A percentile compares a stretch with the other conserved stretches of the same genome.
These are phyloP conservation scores for Phytophthora megakarya DNA, from an alignment of 352 stramenopile genomes.

Conservation along the genomic window DNA sequence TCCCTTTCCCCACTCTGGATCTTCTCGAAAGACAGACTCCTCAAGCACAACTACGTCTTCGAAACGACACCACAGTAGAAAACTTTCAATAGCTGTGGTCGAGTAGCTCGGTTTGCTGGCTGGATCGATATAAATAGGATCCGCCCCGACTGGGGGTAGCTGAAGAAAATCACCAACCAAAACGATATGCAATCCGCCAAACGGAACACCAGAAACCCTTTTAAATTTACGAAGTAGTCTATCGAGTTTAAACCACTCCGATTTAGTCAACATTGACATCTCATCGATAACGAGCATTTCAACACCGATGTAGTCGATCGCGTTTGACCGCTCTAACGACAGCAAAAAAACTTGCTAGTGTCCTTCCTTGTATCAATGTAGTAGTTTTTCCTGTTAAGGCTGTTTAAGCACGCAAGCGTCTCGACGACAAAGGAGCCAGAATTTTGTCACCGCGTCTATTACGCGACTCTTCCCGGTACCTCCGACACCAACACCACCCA, in stretches of 20 bases:
- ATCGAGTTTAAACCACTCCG: conserved; percentile 4
- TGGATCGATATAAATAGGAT: conserved; percentile 6
- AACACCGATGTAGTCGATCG: neutral
- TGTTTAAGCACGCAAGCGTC: no score
- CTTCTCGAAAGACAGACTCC: neutral
- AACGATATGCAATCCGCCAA: conserved; percentile 8
- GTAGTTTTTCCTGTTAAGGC: no score
- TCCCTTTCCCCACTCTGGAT: conserved; percentile 1
- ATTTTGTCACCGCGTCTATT: no score
- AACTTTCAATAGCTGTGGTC: conserved; percentile 6
- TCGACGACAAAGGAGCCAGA: no score
- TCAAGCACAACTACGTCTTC: neutral
- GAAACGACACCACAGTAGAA: conserved; percentile 2
- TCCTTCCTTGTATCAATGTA: no score
- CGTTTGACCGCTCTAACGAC: no score
- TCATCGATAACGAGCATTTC: conserved; percentile 16
- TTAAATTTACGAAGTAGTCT: conserved; percentile 7
- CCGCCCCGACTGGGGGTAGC: conserved; percentile 3
- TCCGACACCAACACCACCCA: no score
- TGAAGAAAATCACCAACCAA: conserved; percentile 11
- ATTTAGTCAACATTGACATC: conserved; percentile 12
- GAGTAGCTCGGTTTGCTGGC: neutral
- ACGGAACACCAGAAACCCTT: neutral
- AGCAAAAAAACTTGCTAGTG: no score
- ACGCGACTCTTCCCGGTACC: no score